phyloP scores from a whole-genome alignment of 371 early-diverging fungal genomes.

The Furculomyces boomerangus region DNA sequence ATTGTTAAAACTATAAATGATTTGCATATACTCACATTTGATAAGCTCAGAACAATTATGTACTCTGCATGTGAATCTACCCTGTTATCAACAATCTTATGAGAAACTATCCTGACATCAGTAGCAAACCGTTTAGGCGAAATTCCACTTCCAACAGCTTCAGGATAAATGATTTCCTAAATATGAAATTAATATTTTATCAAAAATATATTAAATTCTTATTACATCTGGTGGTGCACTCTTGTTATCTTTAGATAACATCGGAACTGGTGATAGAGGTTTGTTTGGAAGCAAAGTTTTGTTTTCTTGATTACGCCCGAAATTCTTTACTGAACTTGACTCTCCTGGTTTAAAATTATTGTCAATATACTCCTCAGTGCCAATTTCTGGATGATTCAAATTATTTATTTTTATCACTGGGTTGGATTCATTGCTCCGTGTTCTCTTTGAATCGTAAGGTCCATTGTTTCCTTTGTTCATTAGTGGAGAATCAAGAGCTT shows the following conservation, averaged over 20 bases:
- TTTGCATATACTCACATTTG: not conserved
- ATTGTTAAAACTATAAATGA: not conserved
- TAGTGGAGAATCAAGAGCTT: too few species aligned
- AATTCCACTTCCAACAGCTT: not conserved
- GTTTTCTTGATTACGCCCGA: not conserved
- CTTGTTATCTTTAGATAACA: too few species aligned
- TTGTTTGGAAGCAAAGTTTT: not conserved
- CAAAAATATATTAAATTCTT: not conserved
- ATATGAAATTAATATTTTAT: not conserved
- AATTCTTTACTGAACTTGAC: not conserved
- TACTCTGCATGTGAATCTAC: not conserved
- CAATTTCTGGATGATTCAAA: too few species aligned
- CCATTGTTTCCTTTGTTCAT: too few species aligned
- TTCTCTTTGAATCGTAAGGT: too few species aligned
- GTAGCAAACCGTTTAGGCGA: not conserved
- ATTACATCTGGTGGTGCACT: not conserved
- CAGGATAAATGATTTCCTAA: not conserved
- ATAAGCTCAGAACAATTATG: not conserved
- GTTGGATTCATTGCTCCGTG: too few species aligned
- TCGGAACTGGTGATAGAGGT: too few species aligned
- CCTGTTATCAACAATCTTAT: not conserved
- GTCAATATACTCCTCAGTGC: too few species aligned
- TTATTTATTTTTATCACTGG: too few species aligned
- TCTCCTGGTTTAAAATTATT: not conserved
- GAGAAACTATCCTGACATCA: constrained; percentile 1